These are phyloP conservation scores for Penicillium sp. DNA, from an alignment of 2,329 filamentous ascomycete genomes.

Conservation along the genomic window DNA sequence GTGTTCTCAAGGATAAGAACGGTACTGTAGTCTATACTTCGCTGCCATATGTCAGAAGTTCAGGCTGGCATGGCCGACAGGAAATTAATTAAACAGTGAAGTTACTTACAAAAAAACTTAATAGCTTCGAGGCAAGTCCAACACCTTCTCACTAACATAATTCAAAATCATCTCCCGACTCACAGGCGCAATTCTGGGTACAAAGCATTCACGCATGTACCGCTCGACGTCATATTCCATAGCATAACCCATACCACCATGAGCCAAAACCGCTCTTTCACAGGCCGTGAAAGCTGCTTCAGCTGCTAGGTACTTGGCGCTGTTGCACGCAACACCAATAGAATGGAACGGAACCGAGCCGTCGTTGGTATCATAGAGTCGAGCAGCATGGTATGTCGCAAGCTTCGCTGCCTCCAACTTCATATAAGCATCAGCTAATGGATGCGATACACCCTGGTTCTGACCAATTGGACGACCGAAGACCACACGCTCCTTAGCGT, in stretches of 20 bases:
- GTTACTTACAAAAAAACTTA: too few relatives aligned
- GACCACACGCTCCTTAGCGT: constrained; percentile 64
- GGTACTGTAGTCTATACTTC: too few relatives aligned
- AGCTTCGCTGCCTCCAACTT: constrained; percentile 61
- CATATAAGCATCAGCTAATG: constrained; percentile 61
- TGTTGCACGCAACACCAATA: constrained; percentile 66
- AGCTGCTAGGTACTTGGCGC: constrained; percentile 66
- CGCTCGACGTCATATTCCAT: constrained; percentile 64
- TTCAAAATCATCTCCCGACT: constrained; percentile 53
- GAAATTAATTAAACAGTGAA: too few relatives aligned
- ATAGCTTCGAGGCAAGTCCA: constrained; percentile 45
- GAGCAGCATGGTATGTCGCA: constrained; percentile 61
- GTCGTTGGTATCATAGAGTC: constrained; percentile 58
- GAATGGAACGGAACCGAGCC: constrained; percentile 43
- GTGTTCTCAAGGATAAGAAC: too few relatives aligned
- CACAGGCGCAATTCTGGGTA: constrained; percentile 61
- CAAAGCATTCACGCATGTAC: constrained; percentile 59
- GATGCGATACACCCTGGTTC: constrained; percentile 62
- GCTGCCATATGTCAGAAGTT: too few relatives aligned
- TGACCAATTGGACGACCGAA: constrained; percentile 60
- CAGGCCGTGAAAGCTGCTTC: constrained; percentile 63
- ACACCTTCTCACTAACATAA: constrained; percentile 46
- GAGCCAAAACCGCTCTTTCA: constrained; percentile 57
- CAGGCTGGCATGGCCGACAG: too few relatives aligned
- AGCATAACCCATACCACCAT: constrained; percentile 65